These are phyloP conservation scores for Davidsoniella virescens DNA, from an alignment of 2,329 filamentous ascomycete species.

Conservation along the genomic window DNA sequence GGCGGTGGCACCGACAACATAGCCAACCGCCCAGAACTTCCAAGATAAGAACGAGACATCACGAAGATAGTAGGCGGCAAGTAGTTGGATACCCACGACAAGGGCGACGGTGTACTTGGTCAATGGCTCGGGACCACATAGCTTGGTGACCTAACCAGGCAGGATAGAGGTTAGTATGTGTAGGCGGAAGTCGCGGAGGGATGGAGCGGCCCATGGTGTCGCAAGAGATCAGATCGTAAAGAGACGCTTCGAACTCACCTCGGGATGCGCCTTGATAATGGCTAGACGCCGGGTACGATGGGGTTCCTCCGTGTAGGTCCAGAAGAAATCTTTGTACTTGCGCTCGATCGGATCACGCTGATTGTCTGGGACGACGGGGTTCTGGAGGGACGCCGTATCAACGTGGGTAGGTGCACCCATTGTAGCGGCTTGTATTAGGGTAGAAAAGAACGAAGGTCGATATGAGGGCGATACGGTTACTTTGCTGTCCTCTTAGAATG, in stretches of 20 bases:
- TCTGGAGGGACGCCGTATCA: conserved; percentile 4
- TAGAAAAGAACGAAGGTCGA: background rate
- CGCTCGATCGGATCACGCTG: conserved; percentile 12
- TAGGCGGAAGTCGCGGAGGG: background rate
- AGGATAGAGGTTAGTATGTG: background rate
- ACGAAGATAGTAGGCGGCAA: conserved; percentile 60
- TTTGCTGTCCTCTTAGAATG: background rate
- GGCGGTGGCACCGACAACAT: conserved; percentile 80
- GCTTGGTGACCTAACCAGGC: conserved; percentile 62
- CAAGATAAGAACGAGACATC: conserved; percentile 66
- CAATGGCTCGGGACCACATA: conserved; percentile 87
- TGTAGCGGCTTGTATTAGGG: background rate
- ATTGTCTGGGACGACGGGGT: conserved; percentile 5
- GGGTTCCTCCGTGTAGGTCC: conserved; percentile 97
- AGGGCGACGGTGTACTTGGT: conserved; percentile 83
- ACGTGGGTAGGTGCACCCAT: conserved; percentile 1
- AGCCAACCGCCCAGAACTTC: conserved; percentile 73
- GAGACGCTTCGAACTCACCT: conserved; percentile 38
- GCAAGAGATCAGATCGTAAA: background rate
- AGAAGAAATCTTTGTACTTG: conserved; percentile 54
- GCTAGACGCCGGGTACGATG: conserved; percentile 78
- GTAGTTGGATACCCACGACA: conserved; percentile 69
- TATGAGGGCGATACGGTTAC: background rate
- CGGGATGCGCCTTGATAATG: conserved; percentile 96
- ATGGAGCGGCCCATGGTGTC: background rate